Evolutionary conservation across 2,329 filamentous ascomycete species (phyloP), one percentile per base, ranked within the genome.

Genomic region (Fusarium sp.): DNA sequence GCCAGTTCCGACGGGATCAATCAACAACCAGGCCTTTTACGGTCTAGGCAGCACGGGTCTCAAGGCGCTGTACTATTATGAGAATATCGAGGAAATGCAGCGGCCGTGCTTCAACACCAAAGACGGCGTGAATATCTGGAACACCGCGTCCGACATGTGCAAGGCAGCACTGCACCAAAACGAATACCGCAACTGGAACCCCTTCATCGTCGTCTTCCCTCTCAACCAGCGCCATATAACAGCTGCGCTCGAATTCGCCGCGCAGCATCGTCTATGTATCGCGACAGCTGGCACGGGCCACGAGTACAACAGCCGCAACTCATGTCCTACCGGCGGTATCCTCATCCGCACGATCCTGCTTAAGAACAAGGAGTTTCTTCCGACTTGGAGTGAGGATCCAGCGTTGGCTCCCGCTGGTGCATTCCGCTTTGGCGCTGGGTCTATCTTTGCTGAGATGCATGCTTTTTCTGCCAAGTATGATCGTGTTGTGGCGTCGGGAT

Each of bases 341-440:
- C 62, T 64, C 4, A 64, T 64, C 32, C 56, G 62, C 22, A 64
- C 62, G 2, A 62, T 64, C 8, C 9, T 64, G 11, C 62, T 64
- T 1, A 62, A 64, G 12, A 45, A 62, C 11, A 62, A 64, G 24
- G 5, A 14, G 1, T 64, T 62, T 8, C 42, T 64, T 0, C 38
- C 44, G 5, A 9, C 22, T 1, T 62, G 56, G 56, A 20, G 9
- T 2, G 24, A 42, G 3, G 62, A 62, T 2, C 24, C 24, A 7
- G 14, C 1, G 1, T 0, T 52, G 22, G 62, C 62, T 3, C 57
- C 62, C 5, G 30, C 30, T n/a, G 62, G 62, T 5, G 62, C 57
- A 13, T 62, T 64, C 14, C 56, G 45, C 18, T 64, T 62, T 14
- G 57, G 62, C 0, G 57, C 57, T 0, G 62, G 57, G 1, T 45